phyloP scores from a whole-genome alignment of 345 rosid species.

The Melastoma malabathricum region DNA sequence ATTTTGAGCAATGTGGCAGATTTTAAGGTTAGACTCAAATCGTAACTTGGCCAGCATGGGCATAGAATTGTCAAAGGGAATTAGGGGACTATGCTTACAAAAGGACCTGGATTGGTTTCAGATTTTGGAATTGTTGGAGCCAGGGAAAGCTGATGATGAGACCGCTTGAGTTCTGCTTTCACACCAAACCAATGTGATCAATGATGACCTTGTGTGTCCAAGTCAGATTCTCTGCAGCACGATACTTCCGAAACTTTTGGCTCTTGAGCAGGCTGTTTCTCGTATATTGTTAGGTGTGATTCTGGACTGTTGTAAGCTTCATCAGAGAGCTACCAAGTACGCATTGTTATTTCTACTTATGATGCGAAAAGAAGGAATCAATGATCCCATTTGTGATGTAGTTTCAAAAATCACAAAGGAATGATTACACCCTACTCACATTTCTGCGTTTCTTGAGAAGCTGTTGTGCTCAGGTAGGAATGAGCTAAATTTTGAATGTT shows the following conservation, averaged over 20 bases:
- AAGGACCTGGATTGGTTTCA: constrained; percentile 22
- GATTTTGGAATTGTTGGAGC: constrained; percentile 50
- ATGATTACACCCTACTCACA: constrained; percentile 64
- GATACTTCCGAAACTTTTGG: constrained; percentile 55
- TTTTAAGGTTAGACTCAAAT: constrained; percentile 26
- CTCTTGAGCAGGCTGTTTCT: constrained; percentile 41
- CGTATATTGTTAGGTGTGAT: constrained; percentile 43
- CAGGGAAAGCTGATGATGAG: constrained; percentile 65
- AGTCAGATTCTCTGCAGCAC: constrained; percentile 49
- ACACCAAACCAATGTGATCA: constrained; percentile 23
- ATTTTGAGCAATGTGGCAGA: constrained; percentile 20
- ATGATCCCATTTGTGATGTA: constrained; percentile 40
- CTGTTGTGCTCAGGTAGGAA: constrained; percentile 38
- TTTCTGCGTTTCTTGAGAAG: constrained; percentile 59
- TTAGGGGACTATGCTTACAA: constrained; percentile 33
- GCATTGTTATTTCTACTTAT: constrained; percentile 43
- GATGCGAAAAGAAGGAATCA: constrained; percentile 45
- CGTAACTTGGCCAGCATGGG: constrained; percentile 33
- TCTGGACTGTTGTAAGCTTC: constrained; percentile 52
- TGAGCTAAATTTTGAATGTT: constrained; percentile 29
- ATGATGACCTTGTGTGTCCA: constrained; percentile 50
- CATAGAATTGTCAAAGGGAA: constrained; percentile 30
- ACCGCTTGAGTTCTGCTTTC: constrained; percentile 40
- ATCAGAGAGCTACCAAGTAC: constrained; percentile 50
- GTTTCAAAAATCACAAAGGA: constrained; percentile 47